phyloP scores from a whole-genome alignment of 176 grass and related monocot genomes.

The Phragmites australis region DNA sequence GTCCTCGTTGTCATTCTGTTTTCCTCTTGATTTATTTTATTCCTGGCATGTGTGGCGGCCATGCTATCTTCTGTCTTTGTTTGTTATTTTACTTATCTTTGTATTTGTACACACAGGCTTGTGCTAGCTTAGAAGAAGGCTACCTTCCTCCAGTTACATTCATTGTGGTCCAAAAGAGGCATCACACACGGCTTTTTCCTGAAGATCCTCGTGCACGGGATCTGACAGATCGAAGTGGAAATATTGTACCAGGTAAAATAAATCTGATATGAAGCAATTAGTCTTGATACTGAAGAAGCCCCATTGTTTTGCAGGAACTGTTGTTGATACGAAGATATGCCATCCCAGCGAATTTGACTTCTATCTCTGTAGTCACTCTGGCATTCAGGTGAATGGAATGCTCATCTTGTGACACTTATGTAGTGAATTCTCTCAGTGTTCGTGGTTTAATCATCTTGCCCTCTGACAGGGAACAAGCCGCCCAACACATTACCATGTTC shows the following conservation, averaged over 20 bases:
- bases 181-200: slow-evolving; percentile 82
- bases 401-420: background rate
- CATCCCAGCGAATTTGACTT: slow-evolving; percentile 92
- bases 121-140: slow-evolving; percentile 54
- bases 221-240: slow-evolving; percentile 68
- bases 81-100: background rate
- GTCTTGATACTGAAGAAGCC: background rate
- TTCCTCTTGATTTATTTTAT: background rate
- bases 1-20: slow-evolving; percentile 29
- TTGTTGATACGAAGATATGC: slow-evolving; percentile 71
- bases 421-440: background rate
- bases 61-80: background rate
- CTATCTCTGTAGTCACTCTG: slow-evolving; percentile 92
- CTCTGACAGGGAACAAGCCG: slow-evolving; percentile 71
- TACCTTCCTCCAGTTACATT: slow-evolving; percentile 73
- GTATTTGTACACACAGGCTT: slow-evolving; percentile 51
- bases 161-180: slow-evolving; percentile 88
- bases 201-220: slow-evolving; percentile 49
- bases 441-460: background rate
- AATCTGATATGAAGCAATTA: background rate
- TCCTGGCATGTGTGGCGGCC: too few species aligned
- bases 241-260: slow-evolving; percentile 69
- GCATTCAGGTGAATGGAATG: slow-evolving; percentile 63
- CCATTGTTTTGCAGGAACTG: slow-evolving; percentile 33
- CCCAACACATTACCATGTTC: slow-evolving; percentile 83